Base-by-base conservation (phyloP, 2,329 filamentous ascomycete genomes). In the Emergomyces pasteurianus region DNA sequence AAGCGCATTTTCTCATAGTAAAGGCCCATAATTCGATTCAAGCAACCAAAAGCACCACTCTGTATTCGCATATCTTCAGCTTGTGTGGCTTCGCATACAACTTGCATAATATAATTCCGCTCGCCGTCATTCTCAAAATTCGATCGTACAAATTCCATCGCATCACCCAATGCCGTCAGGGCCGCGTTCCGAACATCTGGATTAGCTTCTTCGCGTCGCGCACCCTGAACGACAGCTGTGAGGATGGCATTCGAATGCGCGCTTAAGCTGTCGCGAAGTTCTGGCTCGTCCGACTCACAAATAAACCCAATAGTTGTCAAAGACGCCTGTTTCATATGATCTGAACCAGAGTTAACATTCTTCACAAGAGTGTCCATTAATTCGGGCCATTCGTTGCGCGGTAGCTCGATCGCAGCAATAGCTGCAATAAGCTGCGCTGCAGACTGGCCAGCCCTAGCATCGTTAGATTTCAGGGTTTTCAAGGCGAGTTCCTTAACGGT, bases 1-100 rank as follows among this genome's bases (percentile, higher is more conserved):
- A 96, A 99, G 70, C 92, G 88, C 94, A 99, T 99, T 80, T 96
- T 95, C 71, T 99, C 94, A 75, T 99, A 99, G 82, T 99, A 99
- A 65, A 96, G 84, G 63, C 84, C 89, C 94, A 99, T 99, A 76
- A 99, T 97, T 71, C 94, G 86, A 83, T 99, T 99, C 67, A 99
- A 80, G 75, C 94, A 97, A 69, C 94, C 94, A 74, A 96, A 99
- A 50, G 94, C 90, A 63, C 91, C 92, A 74, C 96, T 90, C 77
- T 97, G 92, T 75, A 99, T 95, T 72, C 91, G 85, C 62, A 83
- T 84, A 75, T 99, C 94, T 0, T 88, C 82, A 68, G 92, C 91
- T 79, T 99, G 94, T 60, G 94, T 99, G 68, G 94, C 94, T 80
- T 99, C 94, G 78, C 94, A 99, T 70, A 99, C 90, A 66, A 99